Evolutionary conservation across 345 rosid genomes (phyloP).

Genomic region (Eucalyptus lansdowneana): DNA sequence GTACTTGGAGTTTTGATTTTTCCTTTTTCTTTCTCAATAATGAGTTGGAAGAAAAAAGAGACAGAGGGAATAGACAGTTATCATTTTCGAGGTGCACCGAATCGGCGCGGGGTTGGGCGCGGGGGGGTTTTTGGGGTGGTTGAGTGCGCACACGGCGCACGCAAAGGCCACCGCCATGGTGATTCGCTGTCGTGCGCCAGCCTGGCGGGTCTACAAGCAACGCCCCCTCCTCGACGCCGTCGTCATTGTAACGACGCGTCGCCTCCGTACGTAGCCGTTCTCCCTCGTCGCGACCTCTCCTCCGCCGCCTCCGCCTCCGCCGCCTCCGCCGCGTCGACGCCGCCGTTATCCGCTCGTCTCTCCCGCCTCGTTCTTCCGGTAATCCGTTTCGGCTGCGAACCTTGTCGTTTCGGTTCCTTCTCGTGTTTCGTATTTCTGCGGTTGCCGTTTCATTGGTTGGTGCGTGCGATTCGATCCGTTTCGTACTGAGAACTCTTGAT

Average conservation of each 20-base stretch:
- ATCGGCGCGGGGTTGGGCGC: no score
- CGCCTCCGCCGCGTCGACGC: neutral
- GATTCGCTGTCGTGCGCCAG: neutral
- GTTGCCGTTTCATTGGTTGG: neutral
- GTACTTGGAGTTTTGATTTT: no score
- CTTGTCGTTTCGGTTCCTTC: neutral
- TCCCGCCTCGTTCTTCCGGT: neutral
- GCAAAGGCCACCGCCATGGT: neutral
- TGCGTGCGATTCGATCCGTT: neutral
- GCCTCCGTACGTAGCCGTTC: neutral
- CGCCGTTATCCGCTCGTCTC: neutral
- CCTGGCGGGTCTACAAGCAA: neutral
- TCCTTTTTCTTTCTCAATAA: no score
- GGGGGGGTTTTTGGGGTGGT: neutral
- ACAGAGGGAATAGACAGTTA: no score
- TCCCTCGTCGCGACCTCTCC: neutral
- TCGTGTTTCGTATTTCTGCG: neutral
- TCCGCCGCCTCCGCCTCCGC: neutral
- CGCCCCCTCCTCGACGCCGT: neutral
- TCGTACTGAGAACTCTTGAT: neutral
- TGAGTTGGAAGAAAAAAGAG: no score
- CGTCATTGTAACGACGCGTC: neutral
- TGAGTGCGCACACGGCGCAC: neutral
- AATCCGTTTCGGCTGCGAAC: neutral
- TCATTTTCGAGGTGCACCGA: no score